A percentile compares a stretch with the other conserved stretches of the same genome.
These are phyloP conservation scores for Pichia kudriavzevii DNA, from an alignment of 1,139 yeast genomes.

Conservation along the genomic window DNA sequence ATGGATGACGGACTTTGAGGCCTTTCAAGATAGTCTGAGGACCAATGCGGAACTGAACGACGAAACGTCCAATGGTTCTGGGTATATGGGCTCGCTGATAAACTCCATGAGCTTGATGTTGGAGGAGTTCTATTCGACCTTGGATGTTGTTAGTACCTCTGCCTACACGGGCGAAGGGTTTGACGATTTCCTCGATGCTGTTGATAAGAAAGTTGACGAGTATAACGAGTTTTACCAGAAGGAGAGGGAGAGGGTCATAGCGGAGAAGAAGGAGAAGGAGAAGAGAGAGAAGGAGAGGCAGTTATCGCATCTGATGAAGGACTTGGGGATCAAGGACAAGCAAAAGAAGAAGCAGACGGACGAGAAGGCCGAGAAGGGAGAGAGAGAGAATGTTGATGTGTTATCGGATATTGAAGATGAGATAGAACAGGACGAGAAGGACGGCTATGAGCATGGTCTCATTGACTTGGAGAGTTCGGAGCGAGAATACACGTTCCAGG, in stretches of 20 bases:
- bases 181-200: slow-evolving; percentile 77
- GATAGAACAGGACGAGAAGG: slow-evolving; percentile 43
- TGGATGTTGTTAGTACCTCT: slow-evolving; percentile 88
- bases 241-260: slow-evolving; percentile 76
- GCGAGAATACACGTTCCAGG: slow-evolving; percentile 72
- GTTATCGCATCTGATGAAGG: slow-evolving; percentile 69
- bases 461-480: slow-evolving; percentile 45
- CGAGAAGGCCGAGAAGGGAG: no score
- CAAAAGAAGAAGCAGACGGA: slow-evolving; percentile 29
- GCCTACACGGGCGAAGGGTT: slow-evolving; percentile 91
- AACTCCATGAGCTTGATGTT: slow-evolving; percentile 94
- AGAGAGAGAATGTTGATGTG: no score
- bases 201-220: slow-evolving; percentile 82
- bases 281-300: slow-evolving; percentile 65
- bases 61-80: slow-evolving; percentile 64
- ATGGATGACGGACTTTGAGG: slow-evolving; percentile 97
- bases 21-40: slow-evolving; percentile 72
- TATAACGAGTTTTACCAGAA: slow-evolving; percentile 75
- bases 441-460: slow-evolving; percentile 38
- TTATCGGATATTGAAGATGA: slow-evolving; percentile 29
- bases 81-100: slow-evolving; percentile 90
- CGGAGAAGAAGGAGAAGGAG: slow-evolving; percentile 72
- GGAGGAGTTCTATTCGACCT: slow-evolving; percentile 90
- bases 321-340: slow-evolving; percentile 56
- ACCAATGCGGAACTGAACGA: slow-evolving; percentile 56